Conservation (phyloP, 768 basidiomycete species). For the Tylopilus rubrobrunneus region DNA sequence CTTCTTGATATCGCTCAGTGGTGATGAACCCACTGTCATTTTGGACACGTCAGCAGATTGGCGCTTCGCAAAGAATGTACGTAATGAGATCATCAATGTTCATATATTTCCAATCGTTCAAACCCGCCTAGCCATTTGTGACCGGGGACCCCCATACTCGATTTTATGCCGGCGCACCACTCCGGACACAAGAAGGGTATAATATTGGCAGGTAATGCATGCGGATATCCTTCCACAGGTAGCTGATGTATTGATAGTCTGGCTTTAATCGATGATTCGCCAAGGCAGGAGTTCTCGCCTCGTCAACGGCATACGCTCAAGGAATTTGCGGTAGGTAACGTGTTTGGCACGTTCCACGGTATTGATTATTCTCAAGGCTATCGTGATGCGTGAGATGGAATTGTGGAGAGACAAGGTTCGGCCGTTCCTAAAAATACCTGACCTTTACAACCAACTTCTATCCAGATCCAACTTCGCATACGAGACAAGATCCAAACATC, state of each 20-base stretch:
- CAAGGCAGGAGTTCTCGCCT: conserved; percentile 81
- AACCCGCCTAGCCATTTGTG: conserved; percentile 59
- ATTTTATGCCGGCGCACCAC: conserved; percentile 90
- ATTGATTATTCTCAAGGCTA: conserved; percentile 42
- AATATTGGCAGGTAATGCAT: conserved; percentile 76
- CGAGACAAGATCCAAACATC: conserved; percentile 91
- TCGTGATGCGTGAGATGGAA: conserved; percentile 94
- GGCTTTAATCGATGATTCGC: conserved; percentile 80
- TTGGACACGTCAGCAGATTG: conserved; percentile 79
- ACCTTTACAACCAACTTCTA: background rate
- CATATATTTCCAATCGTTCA: background rate
- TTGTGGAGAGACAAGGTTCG: conserved; percentile 88
- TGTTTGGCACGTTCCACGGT: background rate
- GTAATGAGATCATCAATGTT: conserved; percentile 19
- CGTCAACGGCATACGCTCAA: conserved; percentile 88
- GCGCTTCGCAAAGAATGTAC: conserved; percentile 82
- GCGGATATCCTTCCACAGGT: background rate
- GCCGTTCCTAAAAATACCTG: background rate
- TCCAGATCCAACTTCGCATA: conserved; percentile 81
- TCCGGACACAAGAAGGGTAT: conserved; percentile 85
- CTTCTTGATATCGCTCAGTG: conserved; percentile 37
- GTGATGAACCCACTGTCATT: conserved; percentile 85
- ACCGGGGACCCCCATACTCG: conserved; percentile 62
- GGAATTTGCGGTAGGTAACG: conserved; percentile 71
- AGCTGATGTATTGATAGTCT: conserved; percentile 42